Percentiles rank a stretch among this genome's conserved stretches.
Conservation (phyloP, 169 alveolate species). For the Prorocentrum cordatum region DNA sequence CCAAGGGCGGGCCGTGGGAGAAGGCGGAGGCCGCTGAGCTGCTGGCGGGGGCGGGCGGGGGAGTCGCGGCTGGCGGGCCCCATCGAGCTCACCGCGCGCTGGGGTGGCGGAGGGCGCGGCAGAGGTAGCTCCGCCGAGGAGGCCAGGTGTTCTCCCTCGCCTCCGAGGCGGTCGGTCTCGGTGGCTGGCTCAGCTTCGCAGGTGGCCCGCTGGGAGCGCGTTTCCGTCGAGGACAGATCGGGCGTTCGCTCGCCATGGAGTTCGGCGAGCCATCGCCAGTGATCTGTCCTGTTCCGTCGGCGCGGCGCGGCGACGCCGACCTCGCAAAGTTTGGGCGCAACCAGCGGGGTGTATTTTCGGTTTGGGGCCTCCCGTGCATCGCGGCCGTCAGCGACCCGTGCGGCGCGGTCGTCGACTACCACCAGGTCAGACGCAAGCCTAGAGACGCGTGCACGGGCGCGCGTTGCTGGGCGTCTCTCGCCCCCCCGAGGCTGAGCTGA, state of each 20-base stretch:
- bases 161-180: not conserved
- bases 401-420: no score
- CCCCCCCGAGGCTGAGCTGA: not conserved
- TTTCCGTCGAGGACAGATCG: not conserved
- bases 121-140: not conserved
- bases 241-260: no score
- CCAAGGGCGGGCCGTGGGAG: conserved; percentile 18
- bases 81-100: no score
- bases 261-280: no score
- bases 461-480: not conserved
- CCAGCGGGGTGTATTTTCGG: no score
- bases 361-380: no score
- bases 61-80: no score
- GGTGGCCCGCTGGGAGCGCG: not conserved
- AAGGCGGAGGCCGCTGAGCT: conserved; percentile 17
- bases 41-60: no score
- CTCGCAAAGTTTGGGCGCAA: no score
- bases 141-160: not conserved
- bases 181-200: not conserved
- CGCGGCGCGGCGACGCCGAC: no score
- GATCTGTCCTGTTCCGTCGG: no score
- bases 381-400: no score
- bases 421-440: not conserved
- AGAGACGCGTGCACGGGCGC: not conserved
- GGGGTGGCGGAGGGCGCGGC: conserved; percentile 4